Evolutionary conservation across 2,329 filamentous ascomycete genomes (phyloP), one percentile per base, ranked within the genome.

Genomic region (Fusarium sp.): DNA sequence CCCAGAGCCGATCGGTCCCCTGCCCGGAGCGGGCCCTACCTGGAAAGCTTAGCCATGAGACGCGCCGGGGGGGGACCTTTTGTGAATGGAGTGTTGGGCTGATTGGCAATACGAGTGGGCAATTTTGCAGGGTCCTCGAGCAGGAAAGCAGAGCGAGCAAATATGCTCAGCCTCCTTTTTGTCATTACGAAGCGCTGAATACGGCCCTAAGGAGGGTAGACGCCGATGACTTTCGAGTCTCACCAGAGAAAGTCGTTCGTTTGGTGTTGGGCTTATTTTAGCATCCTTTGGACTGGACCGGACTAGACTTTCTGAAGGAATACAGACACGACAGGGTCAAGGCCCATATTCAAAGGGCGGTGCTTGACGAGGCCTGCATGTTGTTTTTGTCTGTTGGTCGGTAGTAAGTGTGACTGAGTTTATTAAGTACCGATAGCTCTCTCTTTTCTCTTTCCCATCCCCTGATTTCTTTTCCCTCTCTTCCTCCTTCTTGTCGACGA

Each of bases 41-140:
- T 47, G 58, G 14, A 47, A 61, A 61, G 58, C 58, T 61, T 61
- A 42, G 57, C 57, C 36, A 42, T 20, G 57, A 25, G 20, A 25
- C 11, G 42, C 38, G n/a, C 38, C 18, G 18, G 18, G 33, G 11
- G 20, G 20, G 31, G 20, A 6, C 56, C 22, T 35, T 36, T 35
- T 35, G 56, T 7, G 56, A 35, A 16, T 35, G 7, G 33, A 58
- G 54, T 13, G 33, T 57, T 57, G n/a, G 54, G 20, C 20, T 35
- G 38, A 58, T 38, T 58, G 57, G 56, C 36, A 61, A 63, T 63
- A 63, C 60, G 60, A 54, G 47, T 54, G 27, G 47, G 47, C 47
- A 54, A 54, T 54, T 54, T 47, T 54, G 18, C 47, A 54, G 47
- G 47, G 45, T 11, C 42, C 42, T 25, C 14, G 25, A n/a, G 18